phyloP scores from a whole-genome alignment of 106 monocot genomes.

The Dendrobium chrysotoxum region DNA sequence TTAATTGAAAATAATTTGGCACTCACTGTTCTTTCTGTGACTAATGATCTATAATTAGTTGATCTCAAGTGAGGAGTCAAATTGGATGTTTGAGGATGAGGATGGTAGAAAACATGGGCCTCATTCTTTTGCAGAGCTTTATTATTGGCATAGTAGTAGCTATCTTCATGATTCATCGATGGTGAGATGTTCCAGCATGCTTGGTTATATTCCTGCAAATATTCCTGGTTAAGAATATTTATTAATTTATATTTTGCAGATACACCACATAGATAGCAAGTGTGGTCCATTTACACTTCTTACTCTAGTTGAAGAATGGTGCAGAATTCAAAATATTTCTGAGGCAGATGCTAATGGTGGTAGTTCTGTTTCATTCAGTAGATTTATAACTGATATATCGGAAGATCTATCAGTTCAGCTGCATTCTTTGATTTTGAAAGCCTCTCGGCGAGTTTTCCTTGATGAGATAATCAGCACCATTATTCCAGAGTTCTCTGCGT shows the following conservation, averaged over 20 bases:
- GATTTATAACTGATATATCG: constrained; percentile 43
- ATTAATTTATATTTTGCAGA: constrained; percentile 27
- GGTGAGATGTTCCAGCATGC: constrained; percentile 31
- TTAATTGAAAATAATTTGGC: neutral
- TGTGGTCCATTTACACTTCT: constrained; percentile 70
- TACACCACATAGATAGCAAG: constrained; percentile 61
- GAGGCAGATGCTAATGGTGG: constrained; percentile 15
- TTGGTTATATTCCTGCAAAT: neutral
- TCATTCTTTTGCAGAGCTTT: constrained; percentile 76
- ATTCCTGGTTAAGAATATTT: neutral
- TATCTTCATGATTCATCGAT: constrained; percentile 64
- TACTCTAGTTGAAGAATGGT: constrained; percentile 67
- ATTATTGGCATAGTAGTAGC: constrained; percentile 74
- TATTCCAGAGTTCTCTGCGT: constrained; percentile 60
- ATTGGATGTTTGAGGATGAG: constrained; percentile 89
- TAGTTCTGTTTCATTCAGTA: constrained; percentile 18
- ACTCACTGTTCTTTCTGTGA: neutral
- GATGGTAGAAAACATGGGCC: constrained; percentile 67
- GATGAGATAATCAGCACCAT: constrained; percentile 75
- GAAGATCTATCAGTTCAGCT: constrained; percentile 62
- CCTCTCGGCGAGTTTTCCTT: constrained; percentile 55
- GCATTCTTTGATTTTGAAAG: constrained; percentile 74
- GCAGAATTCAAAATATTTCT: constrained; percentile 16
- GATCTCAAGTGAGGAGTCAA: constrained; percentile 46
- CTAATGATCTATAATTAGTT: constrained; percentile 13